A percentile compares a stretch with the other conserved stretches of the same genome.
Evolutionary conservation across 306 rosid species (phyloP).

Genomic region (Ormosia semicastrata): DNA sequence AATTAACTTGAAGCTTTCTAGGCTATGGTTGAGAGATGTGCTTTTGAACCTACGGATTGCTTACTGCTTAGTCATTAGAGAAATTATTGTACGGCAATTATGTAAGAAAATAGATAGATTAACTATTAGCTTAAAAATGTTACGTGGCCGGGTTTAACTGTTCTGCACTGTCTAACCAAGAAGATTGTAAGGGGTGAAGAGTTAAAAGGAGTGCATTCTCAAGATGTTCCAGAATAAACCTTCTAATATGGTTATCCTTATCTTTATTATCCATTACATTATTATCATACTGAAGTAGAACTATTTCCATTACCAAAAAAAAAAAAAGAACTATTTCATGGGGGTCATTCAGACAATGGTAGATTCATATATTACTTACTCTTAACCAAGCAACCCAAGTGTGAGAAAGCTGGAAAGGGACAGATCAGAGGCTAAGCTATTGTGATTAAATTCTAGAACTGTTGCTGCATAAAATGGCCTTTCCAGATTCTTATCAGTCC

Average conservation of each 20-base stretch:
- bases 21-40: no score
- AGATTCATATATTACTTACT: neutral
- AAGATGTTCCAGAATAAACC: neutral
- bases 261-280: neutral
- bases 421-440: neutral
- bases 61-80: no score
- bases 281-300: neutral
- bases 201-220: neutral
- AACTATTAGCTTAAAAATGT: no score
- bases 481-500: neutral
- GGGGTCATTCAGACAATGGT: neutral
- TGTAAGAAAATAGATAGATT: no score
- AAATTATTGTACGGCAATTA: no score
- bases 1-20: no score
- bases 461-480: neutral
- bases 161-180: no score
- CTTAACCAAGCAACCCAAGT: neutral
- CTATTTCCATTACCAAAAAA: no score
- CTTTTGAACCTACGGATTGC: no score
- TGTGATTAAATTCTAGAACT: neutral
- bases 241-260: neutral
- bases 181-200: no score
- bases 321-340: neutral
- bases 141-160: no score
- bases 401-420: neutral